A percentile compares a stretch with the other conserved stretches of the same genome.
Conservation (phyloP, 169 alveolate genomes). For the Eimeria mitis region DNA sequence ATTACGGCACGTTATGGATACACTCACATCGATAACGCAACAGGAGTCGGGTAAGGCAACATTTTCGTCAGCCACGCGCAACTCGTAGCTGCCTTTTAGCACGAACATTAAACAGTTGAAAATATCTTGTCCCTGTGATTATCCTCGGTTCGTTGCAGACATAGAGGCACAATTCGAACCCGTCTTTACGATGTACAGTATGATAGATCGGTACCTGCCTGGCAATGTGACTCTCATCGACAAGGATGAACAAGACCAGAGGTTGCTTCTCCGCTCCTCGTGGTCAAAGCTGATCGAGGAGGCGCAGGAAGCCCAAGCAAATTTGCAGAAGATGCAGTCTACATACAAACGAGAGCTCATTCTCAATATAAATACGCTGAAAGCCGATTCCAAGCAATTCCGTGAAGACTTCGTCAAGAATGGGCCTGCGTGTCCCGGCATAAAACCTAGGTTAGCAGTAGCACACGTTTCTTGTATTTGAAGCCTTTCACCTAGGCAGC, state of each 20-base stretch:
- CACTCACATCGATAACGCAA: slow-evolving; percentile 93
- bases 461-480: neutral
- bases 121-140: neutral
- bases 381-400: slow-evolving; percentile 91
- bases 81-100: neutral
- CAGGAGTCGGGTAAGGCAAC: slow-evolving; percentile 78
- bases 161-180: slow-evolving; percentile 96
- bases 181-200: slow-evolving; percentile 94
- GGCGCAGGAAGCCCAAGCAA: slow-evolving; percentile 93
- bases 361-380: slow-evolving; percentile 91
- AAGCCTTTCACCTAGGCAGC: neutral
- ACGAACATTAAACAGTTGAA: neutral
- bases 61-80: neutral
- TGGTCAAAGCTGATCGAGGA: slow-evolving; percentile 93
- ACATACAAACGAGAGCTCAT: slow-evolving; percentile 92
- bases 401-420: slow-evolving; percentile 95
- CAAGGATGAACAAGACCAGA: slow-evolving; percentile 95
- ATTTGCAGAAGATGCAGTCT: slow-evolving; percentile 90
- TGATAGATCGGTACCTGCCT: slow-evolving; percentile 92
- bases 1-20: slow-evolving; percentile 94
- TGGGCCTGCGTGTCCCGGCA: slow-evolving; percentile 96
- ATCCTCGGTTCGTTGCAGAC: slow-evolving; percentile 89
- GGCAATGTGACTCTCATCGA: slow-evolving; percentile 88
- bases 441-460: slow-evolving; percentile 89
- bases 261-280: slow-evolving; percentile 92